phyloP scores from a whole-genome alignment of 148 eudicot genomes.

The Persicaria maculosa region DNA sequence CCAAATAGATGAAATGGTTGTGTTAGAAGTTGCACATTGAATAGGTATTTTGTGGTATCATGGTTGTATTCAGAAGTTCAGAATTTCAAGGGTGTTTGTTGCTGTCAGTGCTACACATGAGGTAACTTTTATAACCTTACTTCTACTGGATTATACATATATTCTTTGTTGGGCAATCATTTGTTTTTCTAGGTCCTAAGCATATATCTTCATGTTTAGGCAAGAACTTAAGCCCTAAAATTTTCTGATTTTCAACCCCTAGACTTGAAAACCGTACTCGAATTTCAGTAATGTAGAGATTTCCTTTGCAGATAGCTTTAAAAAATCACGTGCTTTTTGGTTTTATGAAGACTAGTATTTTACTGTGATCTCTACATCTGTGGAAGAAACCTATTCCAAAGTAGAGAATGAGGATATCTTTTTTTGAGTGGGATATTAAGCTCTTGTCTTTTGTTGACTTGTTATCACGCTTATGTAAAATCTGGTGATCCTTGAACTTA shows the following conservation, averaged over 20 bases:
- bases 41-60: constrained; percentile 16
- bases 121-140: not conserved
- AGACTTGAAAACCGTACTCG: not conserved
- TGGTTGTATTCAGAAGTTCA: constrained; percentile 10
- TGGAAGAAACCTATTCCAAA: not conserved
- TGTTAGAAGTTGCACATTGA: constrained; percentile 74
- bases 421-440: not conserved
- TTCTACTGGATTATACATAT: not conserved
- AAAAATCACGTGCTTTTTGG: not conserved
- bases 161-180: not conserved
- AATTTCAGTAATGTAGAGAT: not conserved
- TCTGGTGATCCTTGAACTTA: not conserved
- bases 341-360: not conserved
- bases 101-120: not conserved
- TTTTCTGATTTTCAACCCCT: not conserved
- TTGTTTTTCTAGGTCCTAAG: not conserved
- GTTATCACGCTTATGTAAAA: not conserved
- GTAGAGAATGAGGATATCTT: not conserved
- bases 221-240: not conserved
- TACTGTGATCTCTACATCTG: not conserved
- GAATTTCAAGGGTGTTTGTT: constrained; percentile 1
- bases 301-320: not conserved
- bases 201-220: not conserved
- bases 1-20: constrained; percentile 82
- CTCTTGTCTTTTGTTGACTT: not conserved